Evolutionary conservation across 495 filamentous ascomycete genomes (phyloP), one percentile per base, ranked within the genome.

Genomic region (Baudoinia panamericana): DNA sequence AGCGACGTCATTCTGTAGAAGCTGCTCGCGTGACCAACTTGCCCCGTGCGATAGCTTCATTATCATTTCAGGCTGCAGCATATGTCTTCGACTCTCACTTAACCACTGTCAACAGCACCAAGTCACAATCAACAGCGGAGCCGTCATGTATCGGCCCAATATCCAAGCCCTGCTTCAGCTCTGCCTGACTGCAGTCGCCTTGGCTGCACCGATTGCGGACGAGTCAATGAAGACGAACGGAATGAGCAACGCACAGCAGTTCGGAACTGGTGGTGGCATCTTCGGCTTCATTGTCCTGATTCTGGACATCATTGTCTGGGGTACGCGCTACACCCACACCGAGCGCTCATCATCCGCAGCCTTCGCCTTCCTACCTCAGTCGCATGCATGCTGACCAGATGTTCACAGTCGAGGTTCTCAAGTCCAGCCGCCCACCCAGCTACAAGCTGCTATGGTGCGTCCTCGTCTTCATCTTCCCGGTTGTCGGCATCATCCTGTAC

Each of bases 381-480:
- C 7, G 19, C 13, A 9, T 5, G 27, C 15, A 19, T 22, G 23
- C 15, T 22, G 20, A 18, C 45, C 18, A 39, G 25, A 17, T 7
- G 13, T 13, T n/a, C 17, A 30, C 40, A 72, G 68, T 70, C 53
- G 68, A 72, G 51, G 61, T 72, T 31, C 24, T 70, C 40, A 65
- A 70, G 52, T 70, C 67, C 20, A 67, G 60, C 51, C 65, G 67
- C 42, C 58, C 67, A 11, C 48, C 58, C 1, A 24, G 46, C 11
- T 51, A 61, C 51, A 72, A 72, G 56, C 36, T 70, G 15, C 49
- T 70, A 9, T 72, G 68, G 68, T 64, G 55, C 28, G 51, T 70
- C 2, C 41, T 67, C 37, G 64, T 69, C 49, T 70, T 72, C 56
- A 39, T 72, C 26, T 65, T 70, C 56, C 68, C 68, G 10, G 51